Evolutionary conservation across 495 filamentous ascomycete genomes (phyloP).

Genomic region (Platismatia glauca): DNA sequence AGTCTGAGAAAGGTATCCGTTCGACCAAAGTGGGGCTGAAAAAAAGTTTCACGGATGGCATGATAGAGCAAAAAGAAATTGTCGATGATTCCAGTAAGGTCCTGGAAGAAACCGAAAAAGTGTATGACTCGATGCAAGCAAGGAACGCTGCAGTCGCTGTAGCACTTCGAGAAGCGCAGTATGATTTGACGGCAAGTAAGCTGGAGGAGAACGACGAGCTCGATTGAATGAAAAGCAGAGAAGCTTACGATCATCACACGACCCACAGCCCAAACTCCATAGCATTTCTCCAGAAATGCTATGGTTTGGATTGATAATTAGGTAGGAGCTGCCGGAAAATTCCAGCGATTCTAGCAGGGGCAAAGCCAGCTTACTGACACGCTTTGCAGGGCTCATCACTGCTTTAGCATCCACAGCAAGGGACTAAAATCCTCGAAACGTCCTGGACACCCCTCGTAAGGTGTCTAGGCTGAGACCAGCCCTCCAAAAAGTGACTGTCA

Average conservation of each 20-base stretch:
- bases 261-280: neutral
- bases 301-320: neutral
- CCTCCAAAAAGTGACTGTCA: too few relatives aligned
- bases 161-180: neutral
- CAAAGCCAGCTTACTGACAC: neutral
- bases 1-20: neutral
- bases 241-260: neutral
- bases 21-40: neutral
- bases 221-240: neutral
- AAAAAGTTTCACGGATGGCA: neutral
- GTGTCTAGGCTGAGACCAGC: too few relatives aligned
- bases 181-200: neutral
- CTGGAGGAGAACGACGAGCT: neutral
- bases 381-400: too few relatives aligned
- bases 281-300: neutral
- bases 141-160: neutral
- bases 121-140: neutral
- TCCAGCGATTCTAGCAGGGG: neutral
- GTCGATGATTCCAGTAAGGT: neutral
- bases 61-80: neutral
- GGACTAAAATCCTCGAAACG: too few relatives aligned
- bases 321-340: neutral
- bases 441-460: too few relatives aligned
- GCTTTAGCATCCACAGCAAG: too few relatives aligned
- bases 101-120: neutral